Percentiles rank a stretch among this genome's conserved stretches.
Conservation (phyloP, 768 basidiomycete genomes). For the Boletus vermiculosoides region DNA sequence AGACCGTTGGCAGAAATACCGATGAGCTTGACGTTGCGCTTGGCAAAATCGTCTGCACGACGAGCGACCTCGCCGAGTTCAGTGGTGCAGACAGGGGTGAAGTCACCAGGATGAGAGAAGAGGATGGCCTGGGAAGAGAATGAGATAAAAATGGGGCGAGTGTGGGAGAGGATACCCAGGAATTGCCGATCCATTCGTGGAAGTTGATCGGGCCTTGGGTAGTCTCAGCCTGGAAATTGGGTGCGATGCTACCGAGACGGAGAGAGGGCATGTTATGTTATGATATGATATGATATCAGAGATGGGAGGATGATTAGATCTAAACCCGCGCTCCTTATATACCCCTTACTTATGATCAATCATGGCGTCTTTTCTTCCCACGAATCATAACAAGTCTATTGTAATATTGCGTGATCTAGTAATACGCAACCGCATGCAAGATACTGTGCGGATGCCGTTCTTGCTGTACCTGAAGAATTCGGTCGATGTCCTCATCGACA, state of each 20-base stretch:
- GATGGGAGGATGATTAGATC: constrained; percentile 7
- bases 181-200: constrained; percentile 88
- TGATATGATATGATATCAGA: constrained; percentile 18
- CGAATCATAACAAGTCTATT: constrained; percentile 33
- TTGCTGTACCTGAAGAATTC: constrained; percentile 80
- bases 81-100: constrained; percentile 94
- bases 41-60: constrained; percentile 77
- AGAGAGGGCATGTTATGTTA: constrained; percentile 59
- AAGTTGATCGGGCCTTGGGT: constrained; percentile 86
- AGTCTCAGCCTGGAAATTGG: constrained; percentile 89
- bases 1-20: constrained; percentile 92
- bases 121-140: constrained; percentile 62
- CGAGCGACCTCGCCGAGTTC: constrained; percentile 96
- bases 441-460: constrained; percentile 90
- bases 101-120: constrained; percentile 94
- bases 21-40: constrained; percentile 90
- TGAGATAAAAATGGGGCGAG: background rate
- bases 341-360: constrained; percentile 23
- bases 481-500: constrained; percentile 88
- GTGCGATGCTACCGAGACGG: constrained; percentile 84
- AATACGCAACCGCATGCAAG: constrained; percentile 89
- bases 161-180: constrained; percentile 61
- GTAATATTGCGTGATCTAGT: constrained; percentile 46
- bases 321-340: background rate
- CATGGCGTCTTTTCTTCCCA: constrained; percentile 67